Base-by-base conservation (phyloP, 768 basidiomycete genomes). In the Suillus americanus region DNA sequence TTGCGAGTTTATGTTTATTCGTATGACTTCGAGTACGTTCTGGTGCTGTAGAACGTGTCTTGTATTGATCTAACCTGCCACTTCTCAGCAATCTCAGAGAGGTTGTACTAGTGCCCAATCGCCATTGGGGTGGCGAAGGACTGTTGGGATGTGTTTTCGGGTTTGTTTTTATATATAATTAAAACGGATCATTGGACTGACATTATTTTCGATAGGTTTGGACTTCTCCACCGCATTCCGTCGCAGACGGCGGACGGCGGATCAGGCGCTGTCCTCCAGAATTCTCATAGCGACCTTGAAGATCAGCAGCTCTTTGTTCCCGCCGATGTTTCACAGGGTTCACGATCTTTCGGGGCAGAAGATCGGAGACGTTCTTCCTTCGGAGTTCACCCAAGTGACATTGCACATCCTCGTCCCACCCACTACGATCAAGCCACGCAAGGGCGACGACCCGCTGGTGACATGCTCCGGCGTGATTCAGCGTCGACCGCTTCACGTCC, bases 71-170 rank as follows among this genome's bases (percentile, higher is more conserved):
- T 59, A 30, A 45, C 71, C 70, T 37, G 70, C 46, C 2, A 55
- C 25, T 5, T 55, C 69, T 63, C 69, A 97, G 95, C 75, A 92
- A 94, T 48, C 84, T 97, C 55, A 83, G 95, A 67, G 95, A 98
- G 73, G 95, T 97, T 18, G 93, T 98, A 38, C 78, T 98, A 25
- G 94, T 98, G 60, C 97, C 97, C 12, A 98, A 98, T 76, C 84
- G 95, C 56, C 93, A 97, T 69, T 98, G 97, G 96, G 97, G 97
- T 53, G 97, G 97, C 7, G 96, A 96, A 74, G 96, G 97, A 0
- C 82, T 99, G 33, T 81, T 99, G 14, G 97, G 97, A 48, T 98
- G 96, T 70, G 91, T 98, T 35, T 97, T 99, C 54, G 97, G 97
- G 90, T 97, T 74, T 64, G 89, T 81, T 50, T 63, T 38, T 30